Evolutionary conservation across 2,329 filamentous ascomycete genomes (phyloP).

Genomic region (Fusarium avenaceum): DNA sequence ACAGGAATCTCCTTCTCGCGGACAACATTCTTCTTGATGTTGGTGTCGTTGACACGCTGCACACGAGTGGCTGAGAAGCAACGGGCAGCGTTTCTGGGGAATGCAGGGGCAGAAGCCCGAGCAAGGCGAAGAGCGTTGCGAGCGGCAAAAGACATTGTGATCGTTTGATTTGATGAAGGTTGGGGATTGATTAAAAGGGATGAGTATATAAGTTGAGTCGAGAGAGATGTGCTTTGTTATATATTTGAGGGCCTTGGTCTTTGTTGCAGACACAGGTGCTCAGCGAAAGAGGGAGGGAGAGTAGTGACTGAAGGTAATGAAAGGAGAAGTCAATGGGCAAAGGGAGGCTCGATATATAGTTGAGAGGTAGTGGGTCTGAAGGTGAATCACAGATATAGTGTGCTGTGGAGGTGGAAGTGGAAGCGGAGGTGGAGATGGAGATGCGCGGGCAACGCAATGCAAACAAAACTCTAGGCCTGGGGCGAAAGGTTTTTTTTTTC

Average conservation of each 20-base stretch:
- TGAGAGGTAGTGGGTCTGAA: conserved; percentile 37
- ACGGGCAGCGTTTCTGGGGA: conserved; percentile 48
- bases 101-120: conserved; percentile 50
- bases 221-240: conserved; percentile 16
- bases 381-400: conserved; percentile 34
- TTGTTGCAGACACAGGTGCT: conserved; percentile 3
- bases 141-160: conserved; percentile 55
- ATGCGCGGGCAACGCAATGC: conserved; percentile 17
- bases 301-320: conserved; percentile 22
- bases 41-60: conserved; percentile 55
- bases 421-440: conserved; percentile 1
- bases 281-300: conserved; percentile 18
- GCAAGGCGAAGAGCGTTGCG: conserved; percentile 54
- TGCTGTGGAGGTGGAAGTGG: conserved; percentile 31
- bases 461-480: conserved; percentile 36
- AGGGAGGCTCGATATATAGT: conserved; percentile 47
- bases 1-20: conserved; percentile 70
- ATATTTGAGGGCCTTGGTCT: conserved; percentile 18
- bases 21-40: conserved; percentile 65
- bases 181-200: conserved; percentile 12
- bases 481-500: conserved; percentile 24
- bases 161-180: conserved; percentile 22
- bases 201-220: conserved; percentile 3
- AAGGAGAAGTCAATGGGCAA: conserved; percentile 24
- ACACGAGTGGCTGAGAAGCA: conserved; percentile 53